Evolutionary conservation across 345 rosid species (phyloP).

Genomic region (Euphorbia peplus): DNA sequence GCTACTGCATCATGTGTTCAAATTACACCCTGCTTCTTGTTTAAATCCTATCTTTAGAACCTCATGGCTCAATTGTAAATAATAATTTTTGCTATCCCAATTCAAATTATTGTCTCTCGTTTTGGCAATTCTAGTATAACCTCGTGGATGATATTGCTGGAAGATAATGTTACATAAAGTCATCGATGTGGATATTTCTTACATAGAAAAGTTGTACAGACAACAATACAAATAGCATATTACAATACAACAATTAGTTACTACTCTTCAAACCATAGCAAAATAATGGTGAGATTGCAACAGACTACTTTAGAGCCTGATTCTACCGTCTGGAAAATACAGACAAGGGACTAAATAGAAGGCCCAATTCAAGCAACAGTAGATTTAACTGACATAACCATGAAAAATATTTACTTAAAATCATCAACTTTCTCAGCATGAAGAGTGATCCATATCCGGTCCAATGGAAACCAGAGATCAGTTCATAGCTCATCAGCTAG

Average conservation of each 20-base stretch:
- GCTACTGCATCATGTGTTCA: too few relatives aligned
- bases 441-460: neutral
- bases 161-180: too few relatives aligned
- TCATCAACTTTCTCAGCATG: neutral
- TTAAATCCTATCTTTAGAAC: neutral
- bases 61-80: neutral
- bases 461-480: neutral
- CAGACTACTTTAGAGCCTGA: neutral
- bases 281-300: neutral
- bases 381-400: neutral
- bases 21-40: too few relatives aligned
- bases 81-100: neutral
- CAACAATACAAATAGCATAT: neutral
- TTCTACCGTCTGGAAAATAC: neutral
- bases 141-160: neutral
- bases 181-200: too few relatives aligned
- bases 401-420: neutral
- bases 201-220: too few relatives aligned
- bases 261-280: neutral
- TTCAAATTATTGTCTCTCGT: neutral
- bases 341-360: neutral
- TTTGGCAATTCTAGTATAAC: neutral
- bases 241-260: neutral
- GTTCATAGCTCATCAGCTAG: too few relatives aligned
- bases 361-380: neutral